These are phyloP conservation scores for Syzygium aqueum DNA, from an alignment of 345 rosid genomes.

Conservation along the genomic window DNA sequence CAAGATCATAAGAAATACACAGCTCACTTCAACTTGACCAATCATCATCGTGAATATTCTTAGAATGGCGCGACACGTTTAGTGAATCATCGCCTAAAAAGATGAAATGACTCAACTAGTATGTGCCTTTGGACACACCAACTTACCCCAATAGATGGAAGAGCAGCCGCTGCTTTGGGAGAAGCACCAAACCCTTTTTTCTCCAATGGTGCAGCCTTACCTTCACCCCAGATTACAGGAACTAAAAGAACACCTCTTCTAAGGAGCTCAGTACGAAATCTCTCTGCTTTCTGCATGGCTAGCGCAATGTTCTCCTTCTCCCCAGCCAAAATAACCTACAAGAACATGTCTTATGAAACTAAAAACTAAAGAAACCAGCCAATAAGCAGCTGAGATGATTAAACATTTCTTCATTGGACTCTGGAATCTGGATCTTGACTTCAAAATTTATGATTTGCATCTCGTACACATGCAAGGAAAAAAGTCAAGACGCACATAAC, in stretches of 20 bases:
- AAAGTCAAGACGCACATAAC: not conserved
- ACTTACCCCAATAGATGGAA: slow-evolving; percentile 85
- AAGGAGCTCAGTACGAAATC: slow-evolving; percentile 83
- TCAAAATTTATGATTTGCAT: not conserved
- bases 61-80: not conserved
- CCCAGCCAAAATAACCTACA: slow-evolving; percentile 86
- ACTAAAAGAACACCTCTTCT: slow-evolving; percentile 79
- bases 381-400: not conserved
- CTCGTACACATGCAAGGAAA: not conserved
- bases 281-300: slow-evolving; percentile 74
- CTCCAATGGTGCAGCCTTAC: slow-evolving; percentile 38
- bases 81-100: not conserved
- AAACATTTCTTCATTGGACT: not conserved
- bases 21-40: not conserved
- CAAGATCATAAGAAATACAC: not conserved
- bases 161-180: slow-evolving; percentile 46
- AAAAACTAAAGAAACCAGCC: not conserved
- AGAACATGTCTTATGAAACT: not conserved
- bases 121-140: not conserved
- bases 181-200: slow-evolving; percentile 84
- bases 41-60: not conserved
- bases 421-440: not conserved
- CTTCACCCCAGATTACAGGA: slow-evolving; percentile 83
- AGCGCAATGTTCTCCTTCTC: slow-evolving; percentile 54
- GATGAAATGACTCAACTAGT: not conserved